Evolutionary conservation across 768 basidiomycete genomes (phyloP).

Genomic region (Kwoniella sp.): DNA sequence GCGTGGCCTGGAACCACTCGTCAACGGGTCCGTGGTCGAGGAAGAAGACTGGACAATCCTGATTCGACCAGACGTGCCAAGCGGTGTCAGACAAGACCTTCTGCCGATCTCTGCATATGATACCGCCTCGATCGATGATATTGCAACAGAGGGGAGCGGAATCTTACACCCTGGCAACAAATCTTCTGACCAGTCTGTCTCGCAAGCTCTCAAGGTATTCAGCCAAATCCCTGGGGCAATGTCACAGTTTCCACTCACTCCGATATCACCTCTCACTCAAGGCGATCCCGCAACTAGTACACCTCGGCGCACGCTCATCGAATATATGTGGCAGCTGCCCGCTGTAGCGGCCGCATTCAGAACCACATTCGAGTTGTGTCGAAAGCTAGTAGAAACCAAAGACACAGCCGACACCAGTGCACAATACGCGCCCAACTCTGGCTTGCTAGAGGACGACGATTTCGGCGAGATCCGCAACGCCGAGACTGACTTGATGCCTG

Average conservation of each 20-base stretch:
- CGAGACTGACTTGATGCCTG: slow-evolving; percentile 38
- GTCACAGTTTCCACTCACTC: slow-evolving; percentile 7
- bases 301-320: slow-evolving; percentile 53
- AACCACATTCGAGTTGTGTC: slow-evolving; percentile 6
- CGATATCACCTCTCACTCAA: not conserved
- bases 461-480: slow-evolving; percentile 41
- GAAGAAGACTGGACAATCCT: slow-evolving; percentile 54
- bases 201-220: not conserved
- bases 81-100: slow-evolving; percentile 57
- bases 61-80: slow-evolving; percentile 52
- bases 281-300: not conserved
- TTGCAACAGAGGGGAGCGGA: not conserved
- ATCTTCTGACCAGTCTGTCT: too few relatives aligned
- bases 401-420: not conserved
- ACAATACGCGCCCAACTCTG: slow-evolving; percentile 1
- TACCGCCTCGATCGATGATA: not conserved
- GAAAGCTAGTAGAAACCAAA: slow-evolving; percentile 1
- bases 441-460: slow-evolving; percentile 34
- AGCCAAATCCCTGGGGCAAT: slow-evolving; percentile 10
- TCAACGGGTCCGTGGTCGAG: not conserved
- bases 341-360: slow-evolving; percentile 50
- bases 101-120: slow-evolving; percentile 1
- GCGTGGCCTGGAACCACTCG: slow-evolving; percentile 51
- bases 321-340: slow-evolving; percentile 62
- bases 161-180: too few relatives aligned